Evolutionary conservation across 306 rosid genomes (phyloP).

Genomic region (Abrus precatorius): DNA sequence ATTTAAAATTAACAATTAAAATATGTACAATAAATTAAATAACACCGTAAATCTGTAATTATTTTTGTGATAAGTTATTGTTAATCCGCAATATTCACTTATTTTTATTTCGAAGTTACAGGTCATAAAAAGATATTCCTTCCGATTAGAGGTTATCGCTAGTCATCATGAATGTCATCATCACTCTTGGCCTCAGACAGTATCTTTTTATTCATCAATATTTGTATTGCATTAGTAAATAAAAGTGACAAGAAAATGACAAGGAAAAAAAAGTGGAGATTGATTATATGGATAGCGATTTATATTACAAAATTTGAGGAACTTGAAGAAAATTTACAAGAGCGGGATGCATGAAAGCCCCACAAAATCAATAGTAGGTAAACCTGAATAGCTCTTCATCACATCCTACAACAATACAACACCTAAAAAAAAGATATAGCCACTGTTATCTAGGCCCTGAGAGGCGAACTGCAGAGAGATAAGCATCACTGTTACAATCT

Average conservation of each 20-base stretch:
- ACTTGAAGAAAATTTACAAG: constrained; percentile 47
- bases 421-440: background rate
- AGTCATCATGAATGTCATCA: background rate
- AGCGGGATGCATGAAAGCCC: constrained; percentile 20
- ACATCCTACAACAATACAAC: constrained; percentile 26
- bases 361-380: constrained; percentile 25
- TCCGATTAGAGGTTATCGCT: background rate
- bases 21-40: too few species aligned
- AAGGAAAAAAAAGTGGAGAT: background rate
- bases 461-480: constrained; percentile 77
- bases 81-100: background rate
- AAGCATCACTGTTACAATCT: constrained; percentile 71
- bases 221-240: background rate
- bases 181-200: background rate
- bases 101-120: background rate
- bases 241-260: background rate
- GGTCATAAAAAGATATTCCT: background rate
- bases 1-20: too few species aligned
- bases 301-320: constrained; percentile 50
- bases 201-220: background rate
- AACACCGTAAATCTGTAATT: too few species aligned
- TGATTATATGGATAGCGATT: background rate
- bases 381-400: constrained; percentile 9
- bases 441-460: constrained; percentile 83
- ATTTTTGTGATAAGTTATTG: background rate